A percentile compares a stretch with the other conserved stretches of the same genome.
phyloP scores from a whole-genome alignment of 2,329 filamentous ascomycete species.

The Delphinella strobiligena region DNA sequence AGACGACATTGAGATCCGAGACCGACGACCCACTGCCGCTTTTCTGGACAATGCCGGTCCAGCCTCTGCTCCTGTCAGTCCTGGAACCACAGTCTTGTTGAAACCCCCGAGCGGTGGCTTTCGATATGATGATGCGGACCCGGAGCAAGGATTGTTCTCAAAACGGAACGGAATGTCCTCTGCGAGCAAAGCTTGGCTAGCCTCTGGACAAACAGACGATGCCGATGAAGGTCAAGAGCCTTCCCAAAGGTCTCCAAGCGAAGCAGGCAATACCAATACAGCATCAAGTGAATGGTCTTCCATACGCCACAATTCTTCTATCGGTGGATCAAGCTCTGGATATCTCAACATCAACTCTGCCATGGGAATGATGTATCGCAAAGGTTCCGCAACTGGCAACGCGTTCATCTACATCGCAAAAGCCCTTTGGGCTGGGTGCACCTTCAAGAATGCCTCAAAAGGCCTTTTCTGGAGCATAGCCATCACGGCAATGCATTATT shows the following conservation, averaged over 20 bases:
- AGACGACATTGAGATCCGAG: neutral
- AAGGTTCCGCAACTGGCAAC: conserved; percentile 10
- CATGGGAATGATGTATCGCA: conserved; percentile 5
- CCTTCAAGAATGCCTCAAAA: conserved; percentile 15
- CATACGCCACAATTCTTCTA: conserved; percentile 4
- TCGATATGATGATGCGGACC: neutral
- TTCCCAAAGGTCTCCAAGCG: too few relatives aligned
- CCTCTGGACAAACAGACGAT: neutral
- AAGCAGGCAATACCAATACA: neutral
- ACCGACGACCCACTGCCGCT: neutral
- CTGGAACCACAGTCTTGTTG: neutral
- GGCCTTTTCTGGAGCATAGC: conserved; percentile 23
- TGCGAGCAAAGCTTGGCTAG: neutral
- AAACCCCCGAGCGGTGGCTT: neutral
- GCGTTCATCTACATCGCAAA: conserved; percentile 13
- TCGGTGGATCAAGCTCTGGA: conserved; percentile 4
- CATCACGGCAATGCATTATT: conserved; percentile 23
- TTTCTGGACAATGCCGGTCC: neutral
- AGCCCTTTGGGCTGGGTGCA: conserved; percentile 16
- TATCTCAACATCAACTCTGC: conserved; percentile 2
- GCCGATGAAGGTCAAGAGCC: neutral
- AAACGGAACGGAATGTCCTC: neutral
- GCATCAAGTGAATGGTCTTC: conserved; percentile 6
- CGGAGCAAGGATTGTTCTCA: neutral
- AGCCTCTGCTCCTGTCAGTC: neutral